These are phyloP conservation scores for Cystobasidium tubakii DNA, from an alignment of 768 basidiomycete species.

Conservation along the genomic window DNA sequence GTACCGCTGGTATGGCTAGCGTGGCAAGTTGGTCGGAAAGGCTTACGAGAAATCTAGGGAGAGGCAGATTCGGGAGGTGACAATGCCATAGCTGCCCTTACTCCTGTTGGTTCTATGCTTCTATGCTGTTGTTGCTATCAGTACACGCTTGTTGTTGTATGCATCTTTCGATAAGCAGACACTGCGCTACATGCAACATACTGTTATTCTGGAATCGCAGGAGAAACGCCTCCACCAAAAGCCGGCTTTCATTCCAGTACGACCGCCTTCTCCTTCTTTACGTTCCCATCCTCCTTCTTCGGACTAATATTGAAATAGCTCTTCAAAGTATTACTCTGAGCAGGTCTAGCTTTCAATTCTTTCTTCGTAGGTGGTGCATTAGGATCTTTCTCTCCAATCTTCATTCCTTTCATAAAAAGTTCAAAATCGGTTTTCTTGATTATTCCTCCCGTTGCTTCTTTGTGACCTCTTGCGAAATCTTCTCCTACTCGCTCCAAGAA, in stretches of 20 bases:
- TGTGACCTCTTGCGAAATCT: conserved; percentile 55
- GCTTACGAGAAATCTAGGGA: conserved; percentile 21
- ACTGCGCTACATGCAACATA: background rate
- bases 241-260: background rate
- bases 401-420: conserved; percentile 40
- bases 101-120: too few relatives aligned
- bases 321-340: conserved; percentile 31
- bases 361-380: conserved; percentile 38
- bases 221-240: too few relatives aligned
- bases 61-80: conserved; percentile 28
- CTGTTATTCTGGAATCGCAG: background rate
- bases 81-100: too few relatives aligned
- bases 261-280: conserved; percentile 21
- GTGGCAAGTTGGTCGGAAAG: conserved; percentile 25
- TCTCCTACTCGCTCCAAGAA: conserved; percentile 53
- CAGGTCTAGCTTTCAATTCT: conserved; percentile 13
- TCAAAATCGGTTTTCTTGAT: conserved; percentile 51
- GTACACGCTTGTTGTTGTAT: conserved; percentile 10
- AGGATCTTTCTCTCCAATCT: conserved; percentile 44
- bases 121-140: too few relatives aligned
- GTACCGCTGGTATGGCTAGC: background rate
- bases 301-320: conserved; percentile 18
- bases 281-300: background rate
- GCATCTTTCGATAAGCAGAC: background rate
- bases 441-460: conserved; percentile 56